Base-by-base conservation (phyloP, 1,284 basidiomycete genomes). In the Cryptococcus sp. region DNA sequence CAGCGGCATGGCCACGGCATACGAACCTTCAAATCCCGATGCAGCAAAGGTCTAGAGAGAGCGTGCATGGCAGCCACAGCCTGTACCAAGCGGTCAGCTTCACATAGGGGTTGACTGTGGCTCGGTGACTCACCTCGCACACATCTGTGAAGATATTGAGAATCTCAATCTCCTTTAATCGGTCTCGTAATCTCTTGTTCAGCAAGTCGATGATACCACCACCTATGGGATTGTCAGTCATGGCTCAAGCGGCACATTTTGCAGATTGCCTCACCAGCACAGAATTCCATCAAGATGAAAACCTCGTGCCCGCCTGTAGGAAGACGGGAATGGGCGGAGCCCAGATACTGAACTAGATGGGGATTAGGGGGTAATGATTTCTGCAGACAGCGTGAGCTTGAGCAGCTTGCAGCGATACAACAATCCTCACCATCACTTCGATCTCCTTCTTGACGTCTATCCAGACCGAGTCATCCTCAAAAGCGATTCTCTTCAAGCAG, bases 131-230 rank as follows among this genome's bases (percentile, higher is more conserved):
- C 41, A 78, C 76, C 79, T 95, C 92, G 73, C 90, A 93, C 20
- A 93, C 90, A 71, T 96, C 93, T 25, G 93, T 89, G 76, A 99
- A 99, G 73, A 99, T 98, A 77, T 93, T 91, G 51, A 99, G 84
- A 70, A 99, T 98, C 78, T 99, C 96, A 27, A 87, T 84, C 79
- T 99, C 96, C 2, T 91, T 91, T 48, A 99, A 83, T 23, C 96
- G 86, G 76, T 98, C 92, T 52, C 94, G 86, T 42, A 99, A 83
- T 50, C 95, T 86, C 67, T 93, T 87, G 79, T 99, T 99, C 88
- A 99, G 91, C 86, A 99, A 91, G 80, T 99, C 96, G 78, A 99
- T 98, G 69, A 99, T 96, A 42, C 96, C 96, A 25, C 96, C 96
- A 47, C 93, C 91, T 91, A 64, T 19, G 25, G 16, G 3, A 38